Evolutionary conservation across 2,329 filamentous ascomycete genomes (phyloP), one percentile per base, ranked within the genome.

Genomic region (Nemania sp.): DNA sequence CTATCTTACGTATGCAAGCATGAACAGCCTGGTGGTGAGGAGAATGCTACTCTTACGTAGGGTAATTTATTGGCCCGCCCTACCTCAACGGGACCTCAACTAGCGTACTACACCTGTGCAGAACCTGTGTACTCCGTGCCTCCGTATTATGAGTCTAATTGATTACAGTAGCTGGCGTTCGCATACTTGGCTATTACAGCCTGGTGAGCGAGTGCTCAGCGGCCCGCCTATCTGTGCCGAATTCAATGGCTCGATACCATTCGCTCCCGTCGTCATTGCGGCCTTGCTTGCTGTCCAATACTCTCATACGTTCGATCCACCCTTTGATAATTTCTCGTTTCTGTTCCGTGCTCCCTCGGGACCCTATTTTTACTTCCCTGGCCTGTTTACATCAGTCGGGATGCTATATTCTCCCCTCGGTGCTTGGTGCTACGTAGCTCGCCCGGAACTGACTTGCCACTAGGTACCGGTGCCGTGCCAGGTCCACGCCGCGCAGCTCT

Each of bases 251-350:
- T 51, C 40, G 53, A 41, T 56, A 37, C 42, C 28, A 26, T 42
- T 43, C 46, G 22, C 28, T 39, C 45, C 26, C 6, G 12, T 6
- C n/a, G 24, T 46, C 30, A 12, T 49, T 22, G 51, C 44, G 51
- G 54, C 46, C 30, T 53, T 50, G 45, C 30, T 51, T 50, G 40
- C 31, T 44, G 44, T 49, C 45, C 49, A 49, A 46, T 56, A 41
- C 49, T 49, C 28, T 31, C 28, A 31, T 50, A 44, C 45, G 45
- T 49, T 53, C 28, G 45, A 52, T 31, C 56, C 52, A 59, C 49
- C 49, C 53, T 56, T 44, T 42, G 53, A 56, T 56, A 53, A 59
- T 61, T 60, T 61, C 57, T n/a, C n/a, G n/a, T n/a, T n/a, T n/a
- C n/a, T n/a, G n/a, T n/a, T n/a, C 60, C 59, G 58, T 55, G 44